phyloP scores from a whole-genome alignment of 441 rosid genomes.

The Viola pubescens region DNA sequence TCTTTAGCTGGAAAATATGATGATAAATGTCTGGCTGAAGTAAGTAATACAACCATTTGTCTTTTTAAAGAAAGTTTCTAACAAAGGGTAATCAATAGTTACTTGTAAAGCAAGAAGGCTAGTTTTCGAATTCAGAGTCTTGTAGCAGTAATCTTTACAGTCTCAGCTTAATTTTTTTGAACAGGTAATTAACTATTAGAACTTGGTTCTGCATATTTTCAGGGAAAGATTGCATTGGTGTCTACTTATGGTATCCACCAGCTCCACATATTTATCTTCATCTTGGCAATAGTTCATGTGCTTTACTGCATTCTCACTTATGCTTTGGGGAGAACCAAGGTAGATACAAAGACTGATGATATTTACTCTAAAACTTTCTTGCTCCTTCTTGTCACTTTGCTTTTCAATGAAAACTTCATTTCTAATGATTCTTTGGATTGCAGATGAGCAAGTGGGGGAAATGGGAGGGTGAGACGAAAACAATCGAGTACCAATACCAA shows the following conservation, averaged over 20 bases:
- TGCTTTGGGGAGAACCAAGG: slow-evolving; percentile 73
- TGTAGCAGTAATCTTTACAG: neutral
- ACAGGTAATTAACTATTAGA: neutral
- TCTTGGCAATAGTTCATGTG: slow-evolving; percentile 69
- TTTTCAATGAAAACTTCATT: neutral
- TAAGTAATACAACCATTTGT: slow-evolving; percentile 6
- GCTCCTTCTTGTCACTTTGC: neutral
- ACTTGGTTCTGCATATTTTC: slow-evolving; percentile 15
- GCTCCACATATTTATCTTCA: slow-evolving; percentile 89
- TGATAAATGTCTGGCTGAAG: slow-evolving; percentile 48
- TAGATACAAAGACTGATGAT: slow-evolving; percentile 1
- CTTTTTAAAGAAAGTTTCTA: neutral
- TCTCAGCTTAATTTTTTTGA: neutral
- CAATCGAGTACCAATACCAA: slow-evolving; percentile 65
- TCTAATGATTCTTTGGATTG: slow-evolving; percentile 11
- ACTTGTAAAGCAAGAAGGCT: neutral
- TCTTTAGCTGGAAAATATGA: slow-evolving; percentile 35
- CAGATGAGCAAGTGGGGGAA: slow-evolving; percentile 88
- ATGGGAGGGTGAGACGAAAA: slow-evolving; percentile 85
- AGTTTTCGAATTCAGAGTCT: no score
- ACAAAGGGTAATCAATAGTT: neutral
- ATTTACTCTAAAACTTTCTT: no score
- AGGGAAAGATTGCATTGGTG: slow-evolving; percentile 71
- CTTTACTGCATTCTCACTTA: slow-evolving; percentile 64
- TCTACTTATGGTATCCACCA: slow-evolving; percentile 80